phyloP scores from a whole-genome alignment of 495 filamentous ascomycete genomes.

The Neurospora sp. region DNA sequence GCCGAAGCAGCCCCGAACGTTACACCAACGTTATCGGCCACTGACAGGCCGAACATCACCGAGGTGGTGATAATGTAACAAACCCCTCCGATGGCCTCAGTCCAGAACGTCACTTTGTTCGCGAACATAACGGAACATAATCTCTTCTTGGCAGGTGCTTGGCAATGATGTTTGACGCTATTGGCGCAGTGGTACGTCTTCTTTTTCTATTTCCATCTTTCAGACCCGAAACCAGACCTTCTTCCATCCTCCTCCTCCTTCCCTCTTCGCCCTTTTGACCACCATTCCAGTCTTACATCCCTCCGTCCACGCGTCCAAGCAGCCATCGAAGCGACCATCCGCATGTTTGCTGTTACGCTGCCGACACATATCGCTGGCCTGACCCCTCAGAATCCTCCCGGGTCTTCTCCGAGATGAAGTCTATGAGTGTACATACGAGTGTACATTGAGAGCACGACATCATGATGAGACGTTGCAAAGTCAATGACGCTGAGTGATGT shows the following conservation, averaged over 20 bases:
- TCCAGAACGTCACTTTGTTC: not conserved
- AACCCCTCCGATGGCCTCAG: not conserved
- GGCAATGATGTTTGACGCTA: not conserved
- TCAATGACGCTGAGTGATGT: not conserved
- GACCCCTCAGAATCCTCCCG: not conserved
- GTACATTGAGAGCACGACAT: not conserved
- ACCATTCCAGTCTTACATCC: not conserved
- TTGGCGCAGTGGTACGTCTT: not conserved
- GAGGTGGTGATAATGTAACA: not conserved
- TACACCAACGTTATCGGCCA: not conserved
- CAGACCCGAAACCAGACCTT: not conserved
- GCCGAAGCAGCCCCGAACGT: not conserved
- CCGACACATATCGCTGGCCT: not conserved
- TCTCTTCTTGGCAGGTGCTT: not conserved
- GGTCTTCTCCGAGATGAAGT: not conserved
- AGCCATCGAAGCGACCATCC: not conserved
- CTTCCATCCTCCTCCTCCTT: not conserved
- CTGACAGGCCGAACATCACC: not conserved
- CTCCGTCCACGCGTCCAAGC: not conserved
- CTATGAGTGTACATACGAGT: not conserved
- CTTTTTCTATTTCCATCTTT: not conserved
- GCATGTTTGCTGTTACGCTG: not conserved
- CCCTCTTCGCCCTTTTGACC: not conserved
- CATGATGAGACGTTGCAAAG: not conserved
- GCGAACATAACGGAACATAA: not conserved